These are phyloP conservation scores for Rhizophagus sp. DNA, from an alignment of 192 early-diverging fungal genomes.

Conservation along the genomic window DNA sequence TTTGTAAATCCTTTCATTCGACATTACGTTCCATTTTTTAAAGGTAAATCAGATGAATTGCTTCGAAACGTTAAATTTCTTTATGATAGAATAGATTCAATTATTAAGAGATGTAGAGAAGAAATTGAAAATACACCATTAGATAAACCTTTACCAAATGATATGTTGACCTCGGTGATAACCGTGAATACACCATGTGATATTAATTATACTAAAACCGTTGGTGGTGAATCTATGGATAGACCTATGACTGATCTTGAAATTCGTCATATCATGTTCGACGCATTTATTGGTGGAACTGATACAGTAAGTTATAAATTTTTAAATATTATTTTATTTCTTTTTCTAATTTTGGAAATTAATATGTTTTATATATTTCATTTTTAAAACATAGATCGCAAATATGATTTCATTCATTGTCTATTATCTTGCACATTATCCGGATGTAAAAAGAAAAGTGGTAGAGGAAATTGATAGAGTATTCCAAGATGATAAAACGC, in stretches of 20 bases:
- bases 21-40: not conserved
- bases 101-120: slow-evolving; percentile 4
- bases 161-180: slow-evolving; percentile 15
- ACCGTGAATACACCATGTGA: not conserved
- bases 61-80: not conserved
- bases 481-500: too few species aligned
- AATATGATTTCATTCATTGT: not conserved
- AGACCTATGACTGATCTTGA: slow-evolving; percentile 15
- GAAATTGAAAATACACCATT: not conserved
- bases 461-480: not conserved
- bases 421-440: not conserved
- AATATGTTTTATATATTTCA: too few species aligned
- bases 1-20: not conserved
- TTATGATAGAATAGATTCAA: not conserved
- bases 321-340: too few species aligned
- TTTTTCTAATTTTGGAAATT: too few species aligned
- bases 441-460: not conserved
- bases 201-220: not conserved
- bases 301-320: slow-evolving; percentile 2
- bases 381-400: not conserved
- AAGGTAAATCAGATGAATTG: not conserved
- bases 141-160: not conserved
- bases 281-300: slow-evolving; percentile 5
- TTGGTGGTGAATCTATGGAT: not conserved
- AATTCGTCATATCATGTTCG: slow-evolving; percentile 7